Conservation (phyloP, 495 filamentous ascomycete species). For the Astrocystis sublimbata region DNA sequence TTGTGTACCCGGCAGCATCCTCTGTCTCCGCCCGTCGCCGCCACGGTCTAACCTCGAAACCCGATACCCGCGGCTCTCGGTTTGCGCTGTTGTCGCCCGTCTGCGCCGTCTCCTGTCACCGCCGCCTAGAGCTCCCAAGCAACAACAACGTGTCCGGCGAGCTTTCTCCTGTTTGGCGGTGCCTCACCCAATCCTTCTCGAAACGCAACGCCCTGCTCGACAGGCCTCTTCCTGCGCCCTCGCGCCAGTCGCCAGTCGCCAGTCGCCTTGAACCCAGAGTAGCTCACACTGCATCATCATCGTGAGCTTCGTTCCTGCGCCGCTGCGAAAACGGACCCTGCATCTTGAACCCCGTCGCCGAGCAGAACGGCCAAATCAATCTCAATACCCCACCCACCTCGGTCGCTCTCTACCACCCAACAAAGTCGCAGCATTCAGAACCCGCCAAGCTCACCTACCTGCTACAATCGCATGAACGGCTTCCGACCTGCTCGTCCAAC, state of each 20-base stretch:
- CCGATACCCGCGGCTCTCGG: slow-evolving; percentile 4
- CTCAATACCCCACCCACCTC: slow-evolving; percentile 14
- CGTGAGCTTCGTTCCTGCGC: slow-evolving; percentile 28
- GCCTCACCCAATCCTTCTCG: background rate
- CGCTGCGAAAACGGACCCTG: slow-evolving; percentile 16
- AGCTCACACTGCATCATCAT: slow-evolving; percentile 17
- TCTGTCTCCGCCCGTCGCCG: slow-evolving; percentile 4
- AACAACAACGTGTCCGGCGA: slow-evolving; percentile 3
- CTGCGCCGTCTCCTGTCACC: slow-evolving; percentile 10
- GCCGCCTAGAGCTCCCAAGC: slow-evolving; percentile 13
- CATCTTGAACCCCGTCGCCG: background rate
- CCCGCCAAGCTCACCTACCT: background rate
- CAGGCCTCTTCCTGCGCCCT: slow-evolving; percentile 12
- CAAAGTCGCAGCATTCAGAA: slow-evolving; percentile 10
- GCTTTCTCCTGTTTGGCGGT: background rate
- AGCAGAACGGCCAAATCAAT: slow-evolving; percentile 1
- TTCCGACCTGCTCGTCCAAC: background rate
- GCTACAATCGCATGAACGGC: background rate
- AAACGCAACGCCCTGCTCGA: slow-evolving; percentile 16
- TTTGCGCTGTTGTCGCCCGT: slow-evolving; percentile 13
- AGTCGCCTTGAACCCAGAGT: slow-evolving; percentile 23
- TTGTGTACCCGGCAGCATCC: slow-evolving; percentile 16
- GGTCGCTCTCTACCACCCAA: background rate
- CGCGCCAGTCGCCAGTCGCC: slow-evolving; percentile 21
- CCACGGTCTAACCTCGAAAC: slow-evolving; percentile 5